Evolutionary conservation across 352 stramenopile species (phyloP), one percentile per base, ranked within the genome.

Genomic region (Phytophthora parvispora): DNA sequence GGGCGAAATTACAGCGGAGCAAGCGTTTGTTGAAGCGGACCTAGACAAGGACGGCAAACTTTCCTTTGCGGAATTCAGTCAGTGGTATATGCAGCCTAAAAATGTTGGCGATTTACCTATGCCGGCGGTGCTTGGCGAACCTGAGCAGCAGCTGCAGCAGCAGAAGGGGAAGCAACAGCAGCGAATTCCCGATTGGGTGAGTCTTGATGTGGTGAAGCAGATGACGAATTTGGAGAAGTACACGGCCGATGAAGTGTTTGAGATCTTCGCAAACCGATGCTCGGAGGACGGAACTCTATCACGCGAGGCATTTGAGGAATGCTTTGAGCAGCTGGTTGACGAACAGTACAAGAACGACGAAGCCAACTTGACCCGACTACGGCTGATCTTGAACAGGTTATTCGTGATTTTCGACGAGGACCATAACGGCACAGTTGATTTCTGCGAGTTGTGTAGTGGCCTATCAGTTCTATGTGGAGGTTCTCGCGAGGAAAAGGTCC

Each of bases 181-280:
- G 16, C 43, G 42, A 12, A 49, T 63, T 38, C 64, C 69, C 7
- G 52, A 81, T 28, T 94, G 87, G 85, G 79, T 97, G 38, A 93
- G 74, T 70, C 67, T 97, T 20, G 64, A 93, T 56, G 74, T 91
- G 12, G 89, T 97, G 24, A 92, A 93, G 60, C 74, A 95, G 69
- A 92, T 97, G 75, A 97, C 90, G 1, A 87, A 92, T 32, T 52
- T 97, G 40, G 84, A 93, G 27, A 91, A 94, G 60, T 93, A 92
- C 63, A 76, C 87, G 4, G 85, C 90, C 0, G 79, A 90, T 28
- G 88, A 95, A 67, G 88, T 97, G 16, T 97, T 97, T 64, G 89
- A 94, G 62, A 80, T 95, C 9, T 95, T 97, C 74, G 90, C 90
- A 13, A 90, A 92, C 36, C 81, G 84, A n/a, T 93, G 85, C 62